Evolutionary conservation across 2,329 filamentous ascomycete species (phyloP).

Genomic region (Orbilia javanica): DNA sequence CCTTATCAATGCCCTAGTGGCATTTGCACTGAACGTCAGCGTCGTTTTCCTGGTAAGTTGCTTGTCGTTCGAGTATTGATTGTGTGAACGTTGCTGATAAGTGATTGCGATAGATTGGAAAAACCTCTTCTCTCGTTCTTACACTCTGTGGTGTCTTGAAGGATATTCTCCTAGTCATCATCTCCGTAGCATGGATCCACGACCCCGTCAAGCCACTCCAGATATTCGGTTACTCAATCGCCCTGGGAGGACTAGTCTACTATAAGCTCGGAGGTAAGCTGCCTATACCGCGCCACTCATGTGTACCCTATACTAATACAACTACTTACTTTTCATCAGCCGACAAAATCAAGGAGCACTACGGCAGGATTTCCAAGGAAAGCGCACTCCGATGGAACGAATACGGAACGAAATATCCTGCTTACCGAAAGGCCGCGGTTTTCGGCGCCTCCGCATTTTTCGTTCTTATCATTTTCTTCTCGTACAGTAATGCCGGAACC

Average conservation of each 20-base stretch:
- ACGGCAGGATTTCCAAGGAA: conserved; percentile 57
- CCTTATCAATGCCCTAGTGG: conserved; percentile 80
- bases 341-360: conserved; percentile 78
- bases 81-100: not conserved
- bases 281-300: not conserved
- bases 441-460: conserved; percentile 50
- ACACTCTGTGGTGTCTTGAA: conserved; percentile 89
- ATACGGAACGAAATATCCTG: conserved; percentile 59
- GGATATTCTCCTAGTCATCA: conserved; percentile 83
- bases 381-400: conserved; percentile 59
- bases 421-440: conserved; percentile 56
- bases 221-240: conserved; percentile 86
- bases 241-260: conserved; percentile 82
- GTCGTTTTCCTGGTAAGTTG: conserved; percentile 83
- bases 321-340: conserved; percentile 60
- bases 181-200: conserved; percentile 79
- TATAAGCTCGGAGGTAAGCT: conserved; percentile 79
- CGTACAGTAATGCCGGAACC: conserved; percentile 29
- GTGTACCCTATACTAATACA: conserved; percentile 5
- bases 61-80: conserved; percentile 55
- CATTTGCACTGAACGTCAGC: conserved; percentile 85
- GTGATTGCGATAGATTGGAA: conserved; percentile 75
- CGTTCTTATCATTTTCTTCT: conserved; percentile 56
- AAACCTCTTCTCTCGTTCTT: conserved; percentile 86
- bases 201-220: conserved; percentile 78